These are phyloP conservation scores for Yarrowia osloensis DNA, from an alignment of 805 yeast genomes.

Conservation along the genomic window DNA sequence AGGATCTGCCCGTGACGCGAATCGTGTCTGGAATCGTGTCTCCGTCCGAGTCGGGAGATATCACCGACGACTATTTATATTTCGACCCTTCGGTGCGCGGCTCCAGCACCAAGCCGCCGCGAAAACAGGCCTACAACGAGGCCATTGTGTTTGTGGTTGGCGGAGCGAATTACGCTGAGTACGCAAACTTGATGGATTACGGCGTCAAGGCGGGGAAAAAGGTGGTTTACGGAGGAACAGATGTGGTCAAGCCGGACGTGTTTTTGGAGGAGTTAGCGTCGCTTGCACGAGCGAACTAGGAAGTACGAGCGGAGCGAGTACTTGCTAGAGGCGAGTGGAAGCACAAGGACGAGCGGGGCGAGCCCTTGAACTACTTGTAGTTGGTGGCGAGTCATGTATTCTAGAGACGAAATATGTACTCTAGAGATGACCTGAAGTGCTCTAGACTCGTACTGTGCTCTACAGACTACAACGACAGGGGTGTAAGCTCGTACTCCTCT, in stretches of 20 bases:
- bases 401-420: no score
- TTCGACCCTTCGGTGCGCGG: slow-evolving; percentile 91
- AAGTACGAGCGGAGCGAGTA: background rate
- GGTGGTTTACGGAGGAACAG: slow-evolving; percentile 46
- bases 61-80: slow-evolving; percentile 87
- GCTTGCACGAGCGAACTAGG: background rate
- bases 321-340: no score
- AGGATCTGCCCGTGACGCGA: slow-evolving; percentile 84
- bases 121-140: slow-evolving; percentile 75
- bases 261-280: slow-evolving; percentile 8
- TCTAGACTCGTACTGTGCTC: no score
- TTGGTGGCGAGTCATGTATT: no score
- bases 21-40: slow-evolving; percentile 85
- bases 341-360: no score
- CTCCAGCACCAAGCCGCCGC: slow-evolving; percentile 84
- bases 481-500: no score
- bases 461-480: no score
- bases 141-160: slow-evolving; percentile 92
- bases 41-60: slow-evolving; percentile 50
- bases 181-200: slow-evolving; percentile 93
- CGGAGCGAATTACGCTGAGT: slow-evolving; percentile 94
- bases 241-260: slow-evolving; percentile 28
- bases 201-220: slow-evolving; percentile 51
- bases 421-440: no score
- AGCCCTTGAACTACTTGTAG: no score